Conservation (phyloP, 1,284 basidiomycete species). For the Trametes pubescens region DNA sequence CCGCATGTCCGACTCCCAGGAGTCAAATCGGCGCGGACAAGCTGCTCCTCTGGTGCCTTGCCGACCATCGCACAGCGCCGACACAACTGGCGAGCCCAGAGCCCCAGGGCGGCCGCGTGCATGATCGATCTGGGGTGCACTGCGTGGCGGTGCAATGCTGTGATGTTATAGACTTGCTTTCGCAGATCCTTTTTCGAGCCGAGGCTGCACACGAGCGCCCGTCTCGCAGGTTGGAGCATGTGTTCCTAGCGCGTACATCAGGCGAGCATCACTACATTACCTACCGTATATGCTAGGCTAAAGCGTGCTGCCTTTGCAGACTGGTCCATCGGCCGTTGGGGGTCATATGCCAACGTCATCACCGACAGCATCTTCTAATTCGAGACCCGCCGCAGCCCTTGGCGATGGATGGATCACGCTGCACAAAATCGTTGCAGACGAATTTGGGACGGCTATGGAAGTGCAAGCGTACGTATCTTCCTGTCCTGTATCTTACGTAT, state of each 20-base stretch:
- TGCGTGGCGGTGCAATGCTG: slow-evolving; percentile 5
- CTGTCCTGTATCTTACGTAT: not conserved
- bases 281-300: not conserved
- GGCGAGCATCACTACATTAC: not conserved
- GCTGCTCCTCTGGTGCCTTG: not conserved
- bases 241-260: not conserved
- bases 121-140: not conserved
- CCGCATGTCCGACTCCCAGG: too few relatives aligned
- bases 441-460: not conserved
- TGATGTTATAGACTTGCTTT: not conserved
- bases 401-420: not conserved
- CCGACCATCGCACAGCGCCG: not conserved
- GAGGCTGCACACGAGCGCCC: not conserved
- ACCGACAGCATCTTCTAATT: not conserved
- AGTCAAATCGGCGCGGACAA: not conserved
- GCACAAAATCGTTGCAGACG: not conserved
- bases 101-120: not conserved
- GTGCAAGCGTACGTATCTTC: not conserved
- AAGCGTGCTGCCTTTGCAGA: not conserved
- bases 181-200: not conserved
- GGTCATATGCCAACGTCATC: slow-evolving; percentile 1
- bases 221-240: not conserved
- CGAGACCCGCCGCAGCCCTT: slow-evolving; percentile 1
- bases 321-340: not conserved
- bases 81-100: not conserved